Base-by-base conservation (phyloP, 345 rosid species). In the Mercurialis annua region DNA sequence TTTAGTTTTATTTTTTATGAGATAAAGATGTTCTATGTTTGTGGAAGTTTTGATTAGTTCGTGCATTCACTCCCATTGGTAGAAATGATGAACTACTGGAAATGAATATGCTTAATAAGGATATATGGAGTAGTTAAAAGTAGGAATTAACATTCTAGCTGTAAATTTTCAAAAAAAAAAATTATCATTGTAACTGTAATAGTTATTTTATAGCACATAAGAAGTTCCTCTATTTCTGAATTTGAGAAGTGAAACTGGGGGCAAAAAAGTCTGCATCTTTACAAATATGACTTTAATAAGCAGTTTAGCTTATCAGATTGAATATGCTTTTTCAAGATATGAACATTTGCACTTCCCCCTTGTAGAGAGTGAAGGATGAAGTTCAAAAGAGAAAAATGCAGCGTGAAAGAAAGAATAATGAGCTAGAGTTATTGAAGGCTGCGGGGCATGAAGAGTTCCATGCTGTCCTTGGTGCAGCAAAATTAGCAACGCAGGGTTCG, bases 301-400 rank as follows among this genome's bases (percentile, higher is more conserved):
- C 60, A 34, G 58, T 50, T 67, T 17, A 0, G 57, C 24, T 36
- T 36, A 36, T 36, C 9, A 3, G 40, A 3, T 36, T 9, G 40
- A 3, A 3, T 9, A 9, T 36, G 40, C 3, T 24, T 17, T 48
- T 48, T n/a, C 23, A 8, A 17, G 23, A 21, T n/a, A 5, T 8
- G 8, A 6, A n/a, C 33, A 57, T 49, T 21, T 53, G 18, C n/a
- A n/a, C 49, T 59, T 65, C 33, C 31, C 17, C 17, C 52, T 75
- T 79, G 38, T 79, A 94, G 99, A 87, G 82, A 67, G 87, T 91
- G 21, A 84, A 81, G 65, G 93, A 94, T 16, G 96, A 89, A 78
- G 80, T 91, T 68, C 80, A 84, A 63, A 78, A 70, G 68, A 80
- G 95, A 81, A 86, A 78, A 78, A 66, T 67, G 73, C 84, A 77